Conservation (phyloP, 140 eudicot genomes). For the Oenanthe javanica region DNA sequence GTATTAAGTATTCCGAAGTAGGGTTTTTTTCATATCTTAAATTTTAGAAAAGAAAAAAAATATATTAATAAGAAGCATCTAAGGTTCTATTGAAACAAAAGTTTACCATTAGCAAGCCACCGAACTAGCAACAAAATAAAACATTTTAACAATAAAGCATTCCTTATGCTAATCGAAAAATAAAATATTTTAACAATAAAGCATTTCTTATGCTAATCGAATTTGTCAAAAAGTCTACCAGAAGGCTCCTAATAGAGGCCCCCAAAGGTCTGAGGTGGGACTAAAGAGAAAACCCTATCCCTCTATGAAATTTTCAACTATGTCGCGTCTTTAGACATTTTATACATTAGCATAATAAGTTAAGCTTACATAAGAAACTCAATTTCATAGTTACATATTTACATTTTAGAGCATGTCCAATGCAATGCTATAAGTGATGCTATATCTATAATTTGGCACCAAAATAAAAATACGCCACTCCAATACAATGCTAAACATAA, state of each 20-base stretch:
- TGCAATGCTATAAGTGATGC: no score
- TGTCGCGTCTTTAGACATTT: background rate
- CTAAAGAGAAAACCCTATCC: background rate
- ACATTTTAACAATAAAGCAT: background rate
- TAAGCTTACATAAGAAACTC: background rate
- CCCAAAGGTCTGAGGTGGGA: background rate
- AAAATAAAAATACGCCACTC: no score
- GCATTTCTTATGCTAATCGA: background rate
- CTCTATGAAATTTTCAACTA: background rate
- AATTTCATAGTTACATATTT: background rate
- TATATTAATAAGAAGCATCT: background rate
- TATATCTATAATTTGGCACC: no score
- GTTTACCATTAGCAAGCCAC: background rate
- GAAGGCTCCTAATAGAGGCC: background rate
- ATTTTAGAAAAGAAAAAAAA: background rate
- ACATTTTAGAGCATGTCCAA: no score
- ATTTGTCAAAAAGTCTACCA: background rate
- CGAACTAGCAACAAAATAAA: background rate
- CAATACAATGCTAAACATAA: no score
- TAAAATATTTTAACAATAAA: background rate
- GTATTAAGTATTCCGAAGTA: background rate
- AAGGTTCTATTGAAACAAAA: background rate
- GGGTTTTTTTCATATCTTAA: background rate
- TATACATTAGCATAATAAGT: background rate
- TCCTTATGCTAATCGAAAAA: no score